These are phyloP conservation scores for Cyanodermella asteris DNA, from an alignment of 2,329 filamentous ascomycete genomes.

Conservation along the genomic window DNA sequence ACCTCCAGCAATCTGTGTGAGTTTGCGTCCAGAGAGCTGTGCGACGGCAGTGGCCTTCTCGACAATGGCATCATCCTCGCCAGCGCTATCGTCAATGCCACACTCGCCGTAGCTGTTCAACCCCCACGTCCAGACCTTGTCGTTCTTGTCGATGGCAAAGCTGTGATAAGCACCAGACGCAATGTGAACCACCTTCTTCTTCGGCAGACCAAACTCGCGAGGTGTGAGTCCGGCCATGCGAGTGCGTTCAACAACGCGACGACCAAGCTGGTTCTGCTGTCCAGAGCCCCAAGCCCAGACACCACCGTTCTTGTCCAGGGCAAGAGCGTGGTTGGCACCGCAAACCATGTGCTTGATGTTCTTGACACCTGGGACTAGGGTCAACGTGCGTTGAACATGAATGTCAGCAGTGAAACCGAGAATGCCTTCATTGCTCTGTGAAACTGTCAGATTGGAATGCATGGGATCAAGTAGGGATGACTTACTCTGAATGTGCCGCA, in stretches of 20 bases:
- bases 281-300: conserved; percentile 51
- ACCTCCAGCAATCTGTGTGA: conserved; percentile 49
- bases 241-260: conserved; percentile 35
- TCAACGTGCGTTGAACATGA: conserved; percentile 22
- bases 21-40: conserved; percentile 36
- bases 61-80: conserved; percentile 48
- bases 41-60: conserved; percentile 48
- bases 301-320: conserved; percentile 40
- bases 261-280: conserved; percentile 47
- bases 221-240: conserved; percentile 12
- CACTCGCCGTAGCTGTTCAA: conserved; percentile 63
- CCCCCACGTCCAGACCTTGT: conserved; percentile 44
- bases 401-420: conserved; percentile 12
- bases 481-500: conserved; percentile 40
- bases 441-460: conserved; percentile 12
- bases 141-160: conserved; percentile 19
- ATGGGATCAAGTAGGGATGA: too few species aligned
- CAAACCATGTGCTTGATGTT: conserved; percentile 42
- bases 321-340: conserved; percentile 49
- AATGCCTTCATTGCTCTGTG: conserved; percentile 19
- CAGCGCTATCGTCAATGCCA: conserved; percentile 37
- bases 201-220: conserved; percentile 29
- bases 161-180: conserved; percentile 18
- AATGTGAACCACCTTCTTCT: conserved; percentile 21
- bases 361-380: conserved; percentile 31